Evolutionary conservation across 116 monocot species (phyloP), one percentile per base, ranked within the genome.

Genomic region (Iris pallida): DNA sequence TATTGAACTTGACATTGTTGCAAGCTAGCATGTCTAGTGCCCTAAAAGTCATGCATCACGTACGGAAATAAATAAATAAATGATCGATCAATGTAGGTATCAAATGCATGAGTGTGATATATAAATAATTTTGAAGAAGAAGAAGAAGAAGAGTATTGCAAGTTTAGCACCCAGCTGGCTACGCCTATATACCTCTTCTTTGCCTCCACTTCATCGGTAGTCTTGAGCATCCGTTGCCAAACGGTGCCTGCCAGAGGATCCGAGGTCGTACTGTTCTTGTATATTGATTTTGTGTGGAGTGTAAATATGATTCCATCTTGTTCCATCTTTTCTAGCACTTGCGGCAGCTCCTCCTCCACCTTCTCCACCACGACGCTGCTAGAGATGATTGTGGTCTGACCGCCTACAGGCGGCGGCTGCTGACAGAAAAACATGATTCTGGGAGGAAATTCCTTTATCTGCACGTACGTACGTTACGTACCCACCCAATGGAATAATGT

Each of bases 201-300:
- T 3, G 42, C 69, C 65, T 73, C 69, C 3, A 45, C 57, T 49
- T 69, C 20, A 45, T 70, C 71, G 4, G 49, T 19, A 54, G 75
- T 71, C 45, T 75, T 71, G 20, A 80, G 64, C 80, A 80, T 60
- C 18, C 71, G 10, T 9, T 75, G 65, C 80, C 80, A 80, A 16
- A 65, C 49, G 5, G 20, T 8, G 3, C 11, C 11, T 18, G 42
- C 65, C 11, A 12, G 8, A 3, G 40, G 11, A 61, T 40, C 10
- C 12, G 30, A 11, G 10, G 40, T 18, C 41, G 11, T 10, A 13
- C 12, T 43, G 43, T 18, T 65, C 19, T 65, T 47, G 20, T 48
- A 43, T 6, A 13, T 19, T 10, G 11, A 5, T 48, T 47, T 65
- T 51, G 49, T 65, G 51, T 49, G 65, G 13, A 55, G 55, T 9